phyloP scores from a whole-genome alignment of 2,329 filamentous ascomycete genomes.

The Emericellopsis atlantica region DNA sequence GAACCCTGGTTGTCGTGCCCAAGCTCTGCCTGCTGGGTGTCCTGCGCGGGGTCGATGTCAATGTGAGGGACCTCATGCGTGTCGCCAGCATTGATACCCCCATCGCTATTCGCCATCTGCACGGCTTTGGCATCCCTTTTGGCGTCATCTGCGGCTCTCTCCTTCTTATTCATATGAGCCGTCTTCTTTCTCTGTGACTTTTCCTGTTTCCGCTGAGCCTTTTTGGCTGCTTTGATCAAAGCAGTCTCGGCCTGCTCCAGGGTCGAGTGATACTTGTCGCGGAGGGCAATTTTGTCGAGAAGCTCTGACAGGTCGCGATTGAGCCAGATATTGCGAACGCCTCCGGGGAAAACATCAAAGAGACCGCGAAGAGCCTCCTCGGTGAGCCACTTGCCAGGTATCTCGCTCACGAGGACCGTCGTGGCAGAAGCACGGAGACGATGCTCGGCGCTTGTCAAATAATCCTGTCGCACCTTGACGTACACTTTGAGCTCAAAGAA shows the following conservation, averaged over 20 bases:
- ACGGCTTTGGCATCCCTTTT: conserved; percentile 36
- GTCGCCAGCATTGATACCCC: conserved; percentile 38
- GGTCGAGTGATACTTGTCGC: conserved; percentile 55
- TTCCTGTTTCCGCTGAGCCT: conserved; percentile 58
- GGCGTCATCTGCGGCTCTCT: conserved; percentile 31
- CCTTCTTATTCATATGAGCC: conserved; percentile 37
- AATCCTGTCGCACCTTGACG: conserved; percentile 86
- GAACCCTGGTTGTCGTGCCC: conserved; percentile 6
- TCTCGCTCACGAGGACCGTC: conserved; percentile 83
- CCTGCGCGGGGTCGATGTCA: conserved; percentile 15
- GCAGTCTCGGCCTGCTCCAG: conserved; percentile 79
- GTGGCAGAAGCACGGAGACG: conserved; percentile 87
- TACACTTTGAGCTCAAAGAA: conserved; percentile 80
- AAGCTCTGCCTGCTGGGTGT: conserved; percentile 3
- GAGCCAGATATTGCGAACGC: conserved; percentile 91
- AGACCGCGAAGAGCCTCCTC: conserved; percentile 69
- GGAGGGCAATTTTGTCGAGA: conserved; percentile 67
- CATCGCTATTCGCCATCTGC: conserved; percentile 32
- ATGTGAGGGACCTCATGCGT: conserved; percentile 40
- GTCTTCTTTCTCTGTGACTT: conserved; percentile 52
- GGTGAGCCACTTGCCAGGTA: conserved; percentile 82
- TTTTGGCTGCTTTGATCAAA: conserved; percentile 68
- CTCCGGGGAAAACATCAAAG: conserved; percentile 93
- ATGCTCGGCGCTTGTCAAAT: conserved; percentile 88
- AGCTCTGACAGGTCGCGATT: conserved; percentile 80